Conservation (phyloP, 1,284 basidiomycete species). For the Pseudozyma flocculosa region DNA sequence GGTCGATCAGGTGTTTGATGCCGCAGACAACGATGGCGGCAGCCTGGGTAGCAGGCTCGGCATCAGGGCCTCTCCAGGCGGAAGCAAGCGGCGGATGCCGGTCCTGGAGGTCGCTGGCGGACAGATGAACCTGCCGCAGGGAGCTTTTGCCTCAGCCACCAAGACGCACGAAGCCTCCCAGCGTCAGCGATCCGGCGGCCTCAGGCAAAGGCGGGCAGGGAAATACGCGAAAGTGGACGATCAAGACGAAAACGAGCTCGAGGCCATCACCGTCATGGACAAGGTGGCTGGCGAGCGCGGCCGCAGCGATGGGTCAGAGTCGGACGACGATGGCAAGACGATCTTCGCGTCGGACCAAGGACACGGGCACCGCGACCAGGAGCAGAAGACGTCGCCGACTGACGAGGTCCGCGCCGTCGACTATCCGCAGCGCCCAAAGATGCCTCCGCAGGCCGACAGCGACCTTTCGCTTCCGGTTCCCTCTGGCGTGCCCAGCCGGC, state of each 20-base stretch:
- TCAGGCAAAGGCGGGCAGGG: not conserved
- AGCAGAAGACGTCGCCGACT: no score
- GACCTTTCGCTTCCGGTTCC: not conserved
- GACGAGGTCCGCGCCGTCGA: no score
- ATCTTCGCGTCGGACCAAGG: not conserved
- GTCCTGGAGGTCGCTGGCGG: slow-evolving; percentile 23
- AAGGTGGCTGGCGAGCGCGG: no score
- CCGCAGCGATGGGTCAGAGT: not conserved
- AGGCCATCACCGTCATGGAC: not conserved
- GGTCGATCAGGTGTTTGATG: not conserved
- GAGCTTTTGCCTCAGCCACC: not conserved
- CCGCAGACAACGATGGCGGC: not conserved
- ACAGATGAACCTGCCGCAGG: slow-evolving; percentile 13
- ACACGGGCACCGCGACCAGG: no score
- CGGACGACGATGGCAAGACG: not conserved
- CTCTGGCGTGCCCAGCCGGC: slow-evolving; percentile 19
- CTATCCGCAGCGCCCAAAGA: no score
- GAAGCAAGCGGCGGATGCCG: not conserved
- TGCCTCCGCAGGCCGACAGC: not conserved
- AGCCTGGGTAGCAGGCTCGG: not conserved
- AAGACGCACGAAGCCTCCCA: not conserved
- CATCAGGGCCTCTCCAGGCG: not conserved
- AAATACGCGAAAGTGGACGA: not conserved
- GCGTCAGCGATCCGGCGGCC: not conserved
- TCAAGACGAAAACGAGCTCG: not conserved